Conservation (phyloP, 345 rosid genomes). For the Luvunga scandens region DNA sequence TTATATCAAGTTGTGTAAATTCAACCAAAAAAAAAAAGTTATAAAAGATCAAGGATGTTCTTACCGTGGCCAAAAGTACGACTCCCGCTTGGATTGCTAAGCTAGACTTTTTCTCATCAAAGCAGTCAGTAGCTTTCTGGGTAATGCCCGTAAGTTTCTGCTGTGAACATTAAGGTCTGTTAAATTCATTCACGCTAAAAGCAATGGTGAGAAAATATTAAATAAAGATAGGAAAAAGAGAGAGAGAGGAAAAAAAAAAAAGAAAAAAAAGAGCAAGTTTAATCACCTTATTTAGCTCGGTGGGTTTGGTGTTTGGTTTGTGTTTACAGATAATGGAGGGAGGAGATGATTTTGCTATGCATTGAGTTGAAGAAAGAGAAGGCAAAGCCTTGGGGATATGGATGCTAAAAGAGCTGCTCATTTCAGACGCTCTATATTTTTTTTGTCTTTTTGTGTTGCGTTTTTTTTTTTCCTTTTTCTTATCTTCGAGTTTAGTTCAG, state of each 20-base stretch:
- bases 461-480: constrained; percentile 12
- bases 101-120: constrained; percentile 37
- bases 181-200: background rate
- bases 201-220: background rate
- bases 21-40: too few relatives aligned
- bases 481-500: background rate
- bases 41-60: background rate
- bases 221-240: background rate
- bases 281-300: constrained; percentile 27
- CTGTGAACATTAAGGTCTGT: background rate
- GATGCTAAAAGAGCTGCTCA: constrained; percentile 36
- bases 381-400: constrained; percentile 38
- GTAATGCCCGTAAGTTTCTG: constrained; percentile 31
- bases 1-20: background rate
- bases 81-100: constrained; percentile 57
- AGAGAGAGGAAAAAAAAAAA: too few relatives aligned
- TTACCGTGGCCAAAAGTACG: constrained; percentile 47
- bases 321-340: constrained; percentile 24
- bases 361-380: constrained; percentile 26
- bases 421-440: constrained; percentile 14
- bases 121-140: constrained; percentile 15
- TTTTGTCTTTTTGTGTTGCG: background rate
- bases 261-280: background rate
- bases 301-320: constrained; percentile 14
- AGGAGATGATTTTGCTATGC: constrained; percentile 18